phyloP scores from a whole-genome alignment of 1,139 yeast species.

The Yamadazyma triangularis region DNA sequence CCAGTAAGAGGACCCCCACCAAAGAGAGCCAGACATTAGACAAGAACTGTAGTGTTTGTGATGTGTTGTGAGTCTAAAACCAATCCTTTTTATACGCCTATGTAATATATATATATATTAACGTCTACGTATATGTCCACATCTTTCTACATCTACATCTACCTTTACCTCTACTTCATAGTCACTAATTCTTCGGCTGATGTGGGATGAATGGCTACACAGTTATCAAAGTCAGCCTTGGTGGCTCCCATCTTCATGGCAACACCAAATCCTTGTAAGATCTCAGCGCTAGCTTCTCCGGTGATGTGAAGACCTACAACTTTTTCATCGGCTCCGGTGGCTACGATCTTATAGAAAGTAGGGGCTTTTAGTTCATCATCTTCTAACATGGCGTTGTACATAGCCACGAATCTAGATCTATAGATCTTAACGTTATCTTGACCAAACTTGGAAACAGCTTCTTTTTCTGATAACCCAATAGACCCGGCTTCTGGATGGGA shows the following conservation, averaged over 20 bases:
- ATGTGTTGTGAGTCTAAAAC: neutral
- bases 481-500: conserved; percentile 98
- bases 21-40: conserved; percentile 20
- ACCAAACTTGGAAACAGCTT: conserved; percentile 77
- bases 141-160: no score
- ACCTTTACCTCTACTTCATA: conserved; percentile 50
- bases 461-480: conserved; percentile 76
- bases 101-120: no score
- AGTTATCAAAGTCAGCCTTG: conserved; percentile 86
- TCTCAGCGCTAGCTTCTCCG: conserved; percentile 88
- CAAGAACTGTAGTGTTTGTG: neutral
- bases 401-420: conserved; percentile 77
- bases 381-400: conserved; percentile 86
- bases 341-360: conserved; percentile 78
- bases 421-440: conserved; percentile 76
- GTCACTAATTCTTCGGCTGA: conserved; percentile 97
- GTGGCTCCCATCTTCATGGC: conserved; percentile 98
- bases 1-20: conserved; percentile 63
- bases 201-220: conserved; percentile 98
- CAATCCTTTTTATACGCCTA: no score
- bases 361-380: conserved; percentile 71
- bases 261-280: conserved; percentile 96
- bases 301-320: conserved; percentile 93
- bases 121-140: neutral
- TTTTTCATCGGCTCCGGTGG: conserved; percentile 79